Evolutionary conservation across 139 green algal species (phyloP).

Genomic region (Astrephomene gubernaculifera): DNA sequence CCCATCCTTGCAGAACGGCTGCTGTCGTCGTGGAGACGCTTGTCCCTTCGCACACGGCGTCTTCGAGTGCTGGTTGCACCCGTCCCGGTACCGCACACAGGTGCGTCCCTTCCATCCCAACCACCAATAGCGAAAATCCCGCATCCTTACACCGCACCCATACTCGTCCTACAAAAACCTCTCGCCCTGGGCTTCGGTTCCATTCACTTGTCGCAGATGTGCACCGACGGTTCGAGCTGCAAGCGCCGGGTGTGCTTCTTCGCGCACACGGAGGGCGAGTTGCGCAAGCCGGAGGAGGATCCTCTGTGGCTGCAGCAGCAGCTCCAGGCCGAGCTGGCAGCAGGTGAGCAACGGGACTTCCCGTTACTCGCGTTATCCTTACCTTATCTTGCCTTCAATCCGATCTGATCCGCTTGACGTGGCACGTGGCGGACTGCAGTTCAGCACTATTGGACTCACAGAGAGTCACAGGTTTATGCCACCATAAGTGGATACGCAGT

Average conservation of each 20-base stretch:
- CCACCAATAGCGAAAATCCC: too few species aligned
- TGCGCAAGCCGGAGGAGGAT: conserved; percentile 79
- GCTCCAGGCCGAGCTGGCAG: conserved; percentile 42
- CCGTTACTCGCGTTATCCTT: too few species aligned
- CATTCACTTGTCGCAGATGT: conserved; percentile 77
- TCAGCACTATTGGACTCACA: too few species aligned
- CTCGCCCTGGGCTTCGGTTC: not conserved
- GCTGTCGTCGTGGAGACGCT: conserved; percentile 84
- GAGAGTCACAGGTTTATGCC: too few species aligned
- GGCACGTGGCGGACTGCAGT: too few species aligned
- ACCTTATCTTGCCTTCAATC: not conserved
- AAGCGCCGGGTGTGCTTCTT: conserved; percentile 98
- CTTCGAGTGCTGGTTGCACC: conserved; percentile 99
- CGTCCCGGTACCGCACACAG: conserved; percentile 90
- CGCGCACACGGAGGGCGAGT: conserved; percentile 88
- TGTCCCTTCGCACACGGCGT: conserved; percentile 96
- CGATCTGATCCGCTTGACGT: too few species aligned
- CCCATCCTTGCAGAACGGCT: conserved; percentile 71
- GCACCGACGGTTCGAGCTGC: conserved; percentile 91
- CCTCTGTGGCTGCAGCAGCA: conserved; percentile 68
- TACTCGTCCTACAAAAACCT: too few species aligned
- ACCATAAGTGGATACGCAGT: too few species aligned
- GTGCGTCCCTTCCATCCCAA: conserved; percentile 44
- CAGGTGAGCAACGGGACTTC: too few species aligned
- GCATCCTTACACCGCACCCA: too few species aligned